Base-by-base conservation (phyloP, 2,329 filamentous ascomycete species). In the Neonectria ditissima region DNA sequence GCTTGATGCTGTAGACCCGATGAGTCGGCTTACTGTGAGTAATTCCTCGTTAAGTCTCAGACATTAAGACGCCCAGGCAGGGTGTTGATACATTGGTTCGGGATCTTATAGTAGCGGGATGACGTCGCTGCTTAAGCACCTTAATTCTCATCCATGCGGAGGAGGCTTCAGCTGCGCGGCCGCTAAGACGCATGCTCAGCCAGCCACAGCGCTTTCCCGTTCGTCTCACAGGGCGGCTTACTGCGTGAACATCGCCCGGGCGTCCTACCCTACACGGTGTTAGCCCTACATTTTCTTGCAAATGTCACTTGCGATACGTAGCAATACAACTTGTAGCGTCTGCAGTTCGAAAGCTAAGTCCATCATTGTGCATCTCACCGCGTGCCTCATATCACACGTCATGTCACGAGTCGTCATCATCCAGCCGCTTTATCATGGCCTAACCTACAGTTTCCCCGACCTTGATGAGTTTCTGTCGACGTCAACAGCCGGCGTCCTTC, bases 131-230 rank as follows among this genome's bases (percentile, higher is more conserved):
- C n/a, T 50, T 11, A 11, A 41, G 26, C 47, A 41, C 37, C n/a
- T 41, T 20, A 16, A 37, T 37, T n/a, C 9, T 13, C 10, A 32
- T n/a, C 10, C 10, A 32, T n/a, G 34, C 14, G 34, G 34, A 16
- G 37, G 14, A 26, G 80, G 80, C 0, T 59, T 82, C 1, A 80
- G 77, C 55, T 66, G 82, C 5, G 68, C 75, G 0, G 76, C 80
- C 3, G 78, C 78, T 3, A 64, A 67, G 3, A 30, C 74, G 9
- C 68, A 30, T 74, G 9, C 68, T 82, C 26, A 32, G 26, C 28
- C 18, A 50, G 47, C 47, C 47, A 50, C 28, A 20, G 28, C 44
- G 44, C 24, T 47, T 5, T 18, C 22, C 9, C 3, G 5, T 47
- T 13, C 44, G 20, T 45, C 9, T 24, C 8, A 47, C 2, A 26